A percentile compares a stretch with the other conserved stretches of the same genome.
phyloP scores from a whole-genome alignment of 345 rosid genomes.

The Gossypium bickii region DNA sequence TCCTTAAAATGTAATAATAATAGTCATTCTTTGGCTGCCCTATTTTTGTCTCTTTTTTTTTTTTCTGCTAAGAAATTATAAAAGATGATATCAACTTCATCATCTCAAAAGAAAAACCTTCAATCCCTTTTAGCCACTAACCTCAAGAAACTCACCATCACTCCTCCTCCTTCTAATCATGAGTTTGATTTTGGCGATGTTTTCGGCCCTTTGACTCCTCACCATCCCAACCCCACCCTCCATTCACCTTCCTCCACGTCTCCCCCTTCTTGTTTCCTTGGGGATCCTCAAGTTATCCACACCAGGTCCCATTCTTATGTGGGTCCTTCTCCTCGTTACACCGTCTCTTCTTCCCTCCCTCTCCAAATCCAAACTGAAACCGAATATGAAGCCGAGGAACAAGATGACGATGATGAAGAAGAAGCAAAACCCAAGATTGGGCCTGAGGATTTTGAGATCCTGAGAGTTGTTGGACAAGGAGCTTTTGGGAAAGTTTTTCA shows the following conservation, averaged over 20 bases:
- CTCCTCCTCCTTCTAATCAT: constrained; percentile 26
- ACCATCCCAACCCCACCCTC: constrained; percentile 11
- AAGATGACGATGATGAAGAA: not conserved
- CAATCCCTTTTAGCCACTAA: constrained; percentile 41
- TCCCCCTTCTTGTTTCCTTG: constrained; percentile 21
- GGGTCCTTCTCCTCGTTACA: constrained; percentile 71
- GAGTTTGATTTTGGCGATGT: constrained; percentile 59
- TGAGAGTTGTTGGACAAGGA: constrained; percentile 64
- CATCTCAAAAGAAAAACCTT: constrained; percentile 44
- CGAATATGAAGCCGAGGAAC: constrained; percentile 21
- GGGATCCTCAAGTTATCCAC: constrained; percentile 52
- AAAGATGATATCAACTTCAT: constrained; percentile 32
- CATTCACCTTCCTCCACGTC: constrained; percentile 30
- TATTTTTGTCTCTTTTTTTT: not conserved
- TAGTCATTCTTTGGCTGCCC: constrained; percentile 30
- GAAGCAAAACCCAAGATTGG: constrained; percentile 31
- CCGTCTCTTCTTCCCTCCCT: constrained; percentile 41
- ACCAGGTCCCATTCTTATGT: constrained; percentile 68
- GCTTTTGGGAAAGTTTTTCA: constrained; percentile 72
- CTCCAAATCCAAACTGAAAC: constrained; percentile 36
- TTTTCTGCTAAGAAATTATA: not conserved
- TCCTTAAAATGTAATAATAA: constrained; percentile 22
- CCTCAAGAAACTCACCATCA: constrained; percentile 54
- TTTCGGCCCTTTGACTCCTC: constrained; percentile 48
- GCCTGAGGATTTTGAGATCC: constrained; percentile 55